These are phyloP conservation scores for Clarireedia homoeocarpa DNA, from an alignment of 2,329 filamentous ascomycete genomes.

Conservation along the genomic window DNA sequence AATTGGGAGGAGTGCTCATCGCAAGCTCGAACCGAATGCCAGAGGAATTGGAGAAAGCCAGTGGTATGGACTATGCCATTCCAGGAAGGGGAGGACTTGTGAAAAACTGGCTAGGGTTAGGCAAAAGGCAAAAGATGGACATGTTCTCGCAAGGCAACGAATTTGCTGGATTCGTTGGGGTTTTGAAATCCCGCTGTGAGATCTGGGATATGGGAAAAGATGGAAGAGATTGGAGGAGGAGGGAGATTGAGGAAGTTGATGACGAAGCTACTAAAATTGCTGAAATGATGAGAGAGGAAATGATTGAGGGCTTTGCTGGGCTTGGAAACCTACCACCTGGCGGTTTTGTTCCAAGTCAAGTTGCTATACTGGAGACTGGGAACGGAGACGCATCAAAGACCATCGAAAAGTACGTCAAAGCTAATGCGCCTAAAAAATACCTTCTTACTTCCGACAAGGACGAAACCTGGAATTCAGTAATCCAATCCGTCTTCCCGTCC, in stretches of 20 bases:
- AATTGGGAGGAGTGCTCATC: slow-evolving; percentile 71
- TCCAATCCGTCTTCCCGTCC: slow-evolving; percentile 17
- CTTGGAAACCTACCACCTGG: slow-evolving; percentile 6
- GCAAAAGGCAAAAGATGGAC: slow-evolving; percentile 26
- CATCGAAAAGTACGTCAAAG: slow-evolving; percentile 8
- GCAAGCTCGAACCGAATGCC: slow-evolving; percentile 80
- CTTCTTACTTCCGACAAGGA: slow-evolving; percentile 18
- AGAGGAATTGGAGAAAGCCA: slow-evolving; percentile 69
- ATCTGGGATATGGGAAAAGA: slow-evolving; percentile 74
- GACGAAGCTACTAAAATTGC: slow-evolving; percentile 20
- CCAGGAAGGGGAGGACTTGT: slow-evolving; percentile 46
- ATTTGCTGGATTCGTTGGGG: slow-evolving; percentile 68
- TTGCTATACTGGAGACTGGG: neutral
- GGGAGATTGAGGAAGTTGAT: slow-evolving; percentile 37
- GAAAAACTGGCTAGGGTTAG: slow-evolving; percentile 39
- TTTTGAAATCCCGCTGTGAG: slow-evolving; percentile 70
- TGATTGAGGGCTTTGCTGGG: slow-evolving; percentile 19
- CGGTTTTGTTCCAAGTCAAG: slow-evolving; percentile 2
- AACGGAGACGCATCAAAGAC: neutral
- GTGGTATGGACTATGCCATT: slow-evolving; percentile 56
- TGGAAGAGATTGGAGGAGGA: slow-evolving; percentile 60
- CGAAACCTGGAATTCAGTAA: slow-evolving; percentile 19
- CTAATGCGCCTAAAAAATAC: slow-evolving; percentile 23
- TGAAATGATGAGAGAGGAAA: slow-evolving; percentile 29
- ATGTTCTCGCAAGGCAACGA: slow-evolving; percentile 55